Conservation (phyloP, 2,329 filamentous ascomycete genomes). For the Botryotinia calthae region DNA sequence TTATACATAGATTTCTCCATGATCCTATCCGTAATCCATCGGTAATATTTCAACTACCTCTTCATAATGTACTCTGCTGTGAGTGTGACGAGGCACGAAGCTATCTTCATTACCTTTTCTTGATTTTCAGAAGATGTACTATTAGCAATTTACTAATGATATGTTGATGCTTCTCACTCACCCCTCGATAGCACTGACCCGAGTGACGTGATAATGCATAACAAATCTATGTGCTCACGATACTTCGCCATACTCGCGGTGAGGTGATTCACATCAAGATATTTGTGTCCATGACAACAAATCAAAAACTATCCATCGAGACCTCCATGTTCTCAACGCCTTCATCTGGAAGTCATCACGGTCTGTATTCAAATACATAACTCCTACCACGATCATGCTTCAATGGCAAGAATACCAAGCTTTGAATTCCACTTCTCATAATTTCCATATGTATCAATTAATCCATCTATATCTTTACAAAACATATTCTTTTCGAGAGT, state of each 20-base stretch:
- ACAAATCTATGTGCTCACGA: no score
- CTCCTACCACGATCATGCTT: no score
- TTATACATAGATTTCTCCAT: no score
- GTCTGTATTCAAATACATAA: no score
- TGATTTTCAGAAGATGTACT: not conserved
- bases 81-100: not conserved
- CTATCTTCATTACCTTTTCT: not conserved
- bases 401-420: fast-evolving
- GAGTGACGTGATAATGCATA: no score
- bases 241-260: not conserved
- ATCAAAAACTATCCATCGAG: not conserved
- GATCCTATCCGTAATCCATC: no score
- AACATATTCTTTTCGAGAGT: not conserved
- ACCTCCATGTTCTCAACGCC: not conserved
- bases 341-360: not conserved
- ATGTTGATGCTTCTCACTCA: no score
- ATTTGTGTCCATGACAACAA: not conserved
- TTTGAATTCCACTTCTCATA: not conserved
- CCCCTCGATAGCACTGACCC: no score
- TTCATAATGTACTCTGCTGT: no score
- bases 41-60: no score
- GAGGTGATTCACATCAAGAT: not conserved
- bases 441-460: not conserved
- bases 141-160: no score
- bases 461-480: no score